Evolutionary conservation across 306 rosid species (phyloP).

Genomic region (Acacia acuminata): DNA sequence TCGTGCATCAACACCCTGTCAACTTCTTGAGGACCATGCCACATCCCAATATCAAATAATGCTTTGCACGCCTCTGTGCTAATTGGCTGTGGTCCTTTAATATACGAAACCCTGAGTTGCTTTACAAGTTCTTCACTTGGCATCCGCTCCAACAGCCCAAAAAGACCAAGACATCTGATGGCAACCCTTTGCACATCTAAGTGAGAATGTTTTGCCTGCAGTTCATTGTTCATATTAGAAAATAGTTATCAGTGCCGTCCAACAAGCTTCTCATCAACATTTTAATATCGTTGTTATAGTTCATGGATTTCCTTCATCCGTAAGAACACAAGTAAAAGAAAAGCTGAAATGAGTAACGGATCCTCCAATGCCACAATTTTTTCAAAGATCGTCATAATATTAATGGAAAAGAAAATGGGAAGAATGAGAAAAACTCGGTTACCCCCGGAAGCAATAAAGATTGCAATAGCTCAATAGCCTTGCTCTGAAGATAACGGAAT

Average conservation of each 20-base stretch:
- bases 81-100: conserved; percentile 64
- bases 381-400: not conserved
- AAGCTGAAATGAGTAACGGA: not conserved
- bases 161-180: conserved; percentile 87
- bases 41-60: conserved; percentile 77
- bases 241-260: conserved; percentile 15
- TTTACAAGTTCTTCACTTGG: conserved; percentile 72
- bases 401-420: not conserved
- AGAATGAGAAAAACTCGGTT: conserved; percentile 24
- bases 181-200: conserved; percentile 90
- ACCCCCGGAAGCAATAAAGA: conserved; percentile 93
- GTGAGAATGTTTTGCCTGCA: conserved; percentile 88
- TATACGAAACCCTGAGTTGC: conserved; percentile 70
- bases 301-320: conserved; percentile 1
- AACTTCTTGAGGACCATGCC: conserved; percentile 90
- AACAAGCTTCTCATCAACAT: conserved; percentile 19
- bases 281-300: conserved; percentile 1
- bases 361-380: not conserved
- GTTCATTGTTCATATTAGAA: conserved; percentile 34
- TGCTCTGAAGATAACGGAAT: conserved; percentile 57
- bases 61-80: conserved; percentile 81
- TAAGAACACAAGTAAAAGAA: not conserved
- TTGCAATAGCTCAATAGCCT: conserved; percentile 65
- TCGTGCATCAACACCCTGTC: conserved; percentile 54
- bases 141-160: conserved; percentile 84